Conservation (phyloP, 441 rosid species). For the Capsella rubella region DNA sequence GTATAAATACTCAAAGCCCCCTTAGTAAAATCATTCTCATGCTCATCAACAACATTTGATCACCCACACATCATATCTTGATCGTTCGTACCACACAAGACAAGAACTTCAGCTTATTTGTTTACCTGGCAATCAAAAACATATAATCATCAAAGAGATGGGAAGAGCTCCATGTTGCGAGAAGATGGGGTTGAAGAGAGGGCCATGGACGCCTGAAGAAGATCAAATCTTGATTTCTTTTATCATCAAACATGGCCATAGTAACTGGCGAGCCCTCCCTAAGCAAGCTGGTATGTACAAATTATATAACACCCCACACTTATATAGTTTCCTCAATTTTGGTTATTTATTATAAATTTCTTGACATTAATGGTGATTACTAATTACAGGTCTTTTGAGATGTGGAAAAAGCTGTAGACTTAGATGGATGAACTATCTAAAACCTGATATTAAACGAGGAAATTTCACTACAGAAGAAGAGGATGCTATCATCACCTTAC, state of each 20-base stretch:
- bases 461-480: conserved; percentile 80
- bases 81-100: too few species aligned
- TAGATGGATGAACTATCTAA: conserved; percentile 83
- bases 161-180: conserved; percentile 84
- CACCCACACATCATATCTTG: too few species aligned
- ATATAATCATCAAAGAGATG: conserved; percentile 45
- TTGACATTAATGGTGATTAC: background rate
- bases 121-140: background rate
- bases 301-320: background rate
- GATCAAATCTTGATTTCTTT: conserved; percentile 60
- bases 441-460: conserved; percentile 83
- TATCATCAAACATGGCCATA: conserved; percentile 58
- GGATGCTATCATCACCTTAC: conserved; percentile 72
- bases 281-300: conserved; percentile 64
- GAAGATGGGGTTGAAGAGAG: conserved; percentile 71
- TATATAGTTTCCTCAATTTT: background rate
- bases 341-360: background rate
- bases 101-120: background rate
- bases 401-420: conserved; percentile 96
- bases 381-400: conserved; percentile 64
- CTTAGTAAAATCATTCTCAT: conserved; percentile 9
- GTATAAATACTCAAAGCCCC: conserved; percentile 41
- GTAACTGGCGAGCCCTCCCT: conserved; percentile 76
- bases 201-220: conserved; percentile 74
- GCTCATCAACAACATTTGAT: conserved; percentile 24